Conservation (phyloP, 2,329 filamentous ascomycete species). For the Penicillium decumbens region DNA sequence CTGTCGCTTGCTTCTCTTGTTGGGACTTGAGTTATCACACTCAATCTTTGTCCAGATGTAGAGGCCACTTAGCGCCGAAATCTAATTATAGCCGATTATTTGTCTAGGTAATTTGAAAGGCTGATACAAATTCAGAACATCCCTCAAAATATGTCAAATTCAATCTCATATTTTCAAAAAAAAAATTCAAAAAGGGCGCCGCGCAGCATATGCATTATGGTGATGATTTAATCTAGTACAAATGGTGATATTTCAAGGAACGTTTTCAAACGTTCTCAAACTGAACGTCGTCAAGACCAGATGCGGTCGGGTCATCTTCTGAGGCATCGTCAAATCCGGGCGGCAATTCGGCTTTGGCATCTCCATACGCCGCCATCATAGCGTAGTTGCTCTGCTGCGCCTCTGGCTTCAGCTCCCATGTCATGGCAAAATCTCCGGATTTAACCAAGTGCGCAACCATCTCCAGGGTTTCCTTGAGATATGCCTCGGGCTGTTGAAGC, state of each 20-base stretch:
- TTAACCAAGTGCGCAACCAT: constrained; percentile 78
- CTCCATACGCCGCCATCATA: constrained; percentile 34
- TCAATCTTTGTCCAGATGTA: neutral
- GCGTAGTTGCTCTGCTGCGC: constrained; percentile 54
- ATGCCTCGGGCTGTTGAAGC: constrained; percentile 86
- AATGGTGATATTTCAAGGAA: constrained; percentile 40
- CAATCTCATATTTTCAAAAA: neutral
- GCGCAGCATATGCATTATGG: constrained; percentile 4
- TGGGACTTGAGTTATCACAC: neutral
- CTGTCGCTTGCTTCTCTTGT: neutral
- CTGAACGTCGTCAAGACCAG: constrained; percentile 62
- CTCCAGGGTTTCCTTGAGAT: constrained; percentile 77
- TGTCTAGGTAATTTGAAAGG: no score
- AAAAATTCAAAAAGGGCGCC: neutral
- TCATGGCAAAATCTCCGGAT: constrained; percentile 76
- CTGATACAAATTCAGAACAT: no score
- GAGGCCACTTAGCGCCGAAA: neutral
- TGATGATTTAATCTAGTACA: constrained; percentile 8
- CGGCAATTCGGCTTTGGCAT: constrained; percentile 50
- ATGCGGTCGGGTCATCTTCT: constrained; percentile 45
- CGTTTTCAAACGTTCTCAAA: constrained; percentile 85
- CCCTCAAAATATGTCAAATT: neutral
- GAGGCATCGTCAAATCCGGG: constrained; percentile 50
- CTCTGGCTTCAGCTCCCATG: constrained; percentile 74
- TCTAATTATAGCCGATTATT: neutral